Base-by-base conservation (phyloP, 176 grass and related monocot species). In the Sorghum bicolor region DNA sequence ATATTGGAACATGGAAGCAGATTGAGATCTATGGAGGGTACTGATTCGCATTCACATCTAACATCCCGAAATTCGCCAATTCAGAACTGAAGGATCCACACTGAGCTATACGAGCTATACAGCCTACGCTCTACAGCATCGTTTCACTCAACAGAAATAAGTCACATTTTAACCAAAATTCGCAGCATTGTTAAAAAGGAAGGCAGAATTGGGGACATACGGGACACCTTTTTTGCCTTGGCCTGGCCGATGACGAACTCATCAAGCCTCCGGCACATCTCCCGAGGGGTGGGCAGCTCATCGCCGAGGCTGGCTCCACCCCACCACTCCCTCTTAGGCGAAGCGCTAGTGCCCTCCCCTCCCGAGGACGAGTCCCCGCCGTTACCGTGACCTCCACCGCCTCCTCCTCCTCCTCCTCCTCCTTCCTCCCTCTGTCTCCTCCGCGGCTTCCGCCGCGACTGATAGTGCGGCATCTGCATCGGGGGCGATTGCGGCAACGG, bases 191-290 rank as follows among this genome's bases (percentile, higher is more conserved):
- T 55, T 55, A 62, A 25, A 20, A 62, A 34, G 47, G 30, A 36
- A 26, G 30, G 1, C 67, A 72, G 25, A 78, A 92, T 71, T 80
- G 69, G 64, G 69, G 69, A 33, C 32, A 84, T 30, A 88, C 34
- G 11, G 67, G 67, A 25, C 76, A 95, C 96, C 96, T 98, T 98
- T 72, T 98, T 98, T 33, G 96, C 93, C 63, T 80, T 87, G 14
- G 87, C 79, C 86, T 98, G 96, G 28, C 96, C 96, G 69, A 98
- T 92, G 85, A 98, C 89, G 88, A 98, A 98, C 45, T 90, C 92
- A 26, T 98, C 96, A 8, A 98, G 91, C 69, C 83, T 83, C 74
- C 90, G 75, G 62, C 89, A 95, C 83, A 95, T 94, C 96, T 98
- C 96, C 91, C 91, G 85, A 39, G 96, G 96, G 78, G 96, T 98